phyloP scores from a whole-genome alignment of 257 asterid species.

The Solanum infundibuliforme region DNA sequence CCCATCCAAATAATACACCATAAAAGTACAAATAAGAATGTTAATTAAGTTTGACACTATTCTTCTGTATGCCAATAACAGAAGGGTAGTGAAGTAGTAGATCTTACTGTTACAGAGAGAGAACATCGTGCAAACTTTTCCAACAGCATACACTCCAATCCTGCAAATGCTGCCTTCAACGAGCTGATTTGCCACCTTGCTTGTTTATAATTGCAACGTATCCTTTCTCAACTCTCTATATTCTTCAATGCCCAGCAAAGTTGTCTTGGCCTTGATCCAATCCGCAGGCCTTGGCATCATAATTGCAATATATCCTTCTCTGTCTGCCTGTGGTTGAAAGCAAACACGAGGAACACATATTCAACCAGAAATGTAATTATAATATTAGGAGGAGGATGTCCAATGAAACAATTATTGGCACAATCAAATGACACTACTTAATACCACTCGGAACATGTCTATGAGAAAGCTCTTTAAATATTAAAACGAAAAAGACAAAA shows the following conservation, averaged over 20 bases:
- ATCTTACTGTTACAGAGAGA: not conserved
- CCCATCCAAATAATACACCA: not conserved
- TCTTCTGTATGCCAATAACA: not conserved
- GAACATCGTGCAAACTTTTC: not conserved
- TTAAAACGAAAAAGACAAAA: not conserved
- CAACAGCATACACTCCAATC: slow-evolving; percentile 25
- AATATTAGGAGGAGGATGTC: not conserved
- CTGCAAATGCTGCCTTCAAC: not conserved
- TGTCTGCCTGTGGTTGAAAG: slow-evolving; percentile 43
- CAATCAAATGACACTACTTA: not conserved
- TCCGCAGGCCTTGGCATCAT: slow-evolving; percentile 85
- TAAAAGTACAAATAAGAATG: not conserved
- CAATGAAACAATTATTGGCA: not conserved
- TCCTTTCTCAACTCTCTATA: slow-evolving; percentile 31
- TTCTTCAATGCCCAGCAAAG: slow-evolving; percentile 42
- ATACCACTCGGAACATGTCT: not conserved
- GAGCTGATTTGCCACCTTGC: not conserved
- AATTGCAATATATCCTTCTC: slow-evolving; percentile 90
- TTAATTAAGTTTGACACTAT: not conserved
- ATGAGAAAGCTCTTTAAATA: not conserved
- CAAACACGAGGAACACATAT: not conserved
- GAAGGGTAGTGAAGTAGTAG: not conserved
- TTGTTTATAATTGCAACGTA: slow-evolving; percentile 9
- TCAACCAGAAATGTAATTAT: not conserved
- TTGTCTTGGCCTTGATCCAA: slow-evolving; percentile 71